phyloP scores from a whole-genome alignment of 805 yeast genomes.

The Saccharomycopsis sp. region DNA sequence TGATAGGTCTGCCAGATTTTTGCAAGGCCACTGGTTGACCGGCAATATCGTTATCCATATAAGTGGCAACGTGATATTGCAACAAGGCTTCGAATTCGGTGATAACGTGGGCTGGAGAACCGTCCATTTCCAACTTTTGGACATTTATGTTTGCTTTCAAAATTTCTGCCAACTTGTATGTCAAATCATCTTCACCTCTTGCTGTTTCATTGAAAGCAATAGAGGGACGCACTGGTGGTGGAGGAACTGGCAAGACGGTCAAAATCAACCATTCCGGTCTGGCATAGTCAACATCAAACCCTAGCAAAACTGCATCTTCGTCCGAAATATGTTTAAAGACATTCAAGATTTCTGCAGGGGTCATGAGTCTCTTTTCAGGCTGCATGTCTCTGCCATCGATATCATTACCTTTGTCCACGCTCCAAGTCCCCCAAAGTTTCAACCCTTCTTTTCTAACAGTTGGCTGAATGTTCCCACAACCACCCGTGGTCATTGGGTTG shows the following conservation, averaged over 20 bases:
- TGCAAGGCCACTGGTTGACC: conserved; percentile 99
- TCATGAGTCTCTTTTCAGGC: conserved; percentile 83
- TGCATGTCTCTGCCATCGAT: conserved; percentile 85
- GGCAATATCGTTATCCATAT: conserved; percentile 99
- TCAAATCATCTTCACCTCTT: conserved; percentile 98
- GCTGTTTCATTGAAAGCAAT: conserved; percentile 97
- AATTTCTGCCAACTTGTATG: conserved; percentile 94
- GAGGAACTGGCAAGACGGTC: conserved; percentile 98
- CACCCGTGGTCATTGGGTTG: conserved; percentile 64
- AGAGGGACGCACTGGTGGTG: conserved; percentile 98
- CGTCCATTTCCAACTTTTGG: conserved; percentile 96
- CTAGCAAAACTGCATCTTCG: conserved; percentile 73
- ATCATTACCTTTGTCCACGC: conserved; percentile 62
- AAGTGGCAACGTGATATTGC: conserved; percentile 97
- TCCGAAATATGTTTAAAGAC: conserved; percentile 86
- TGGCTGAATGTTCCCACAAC: conserved; percentile 97
- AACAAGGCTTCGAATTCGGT: conserved; percentile 91
- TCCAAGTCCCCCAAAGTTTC: conserved; percentile 98
- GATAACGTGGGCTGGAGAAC: conserved; percentile 97
- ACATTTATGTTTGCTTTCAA: conserved; percentile 94
- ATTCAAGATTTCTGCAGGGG: conserved; percentile 81
- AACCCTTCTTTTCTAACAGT: conserved; percentile 92
- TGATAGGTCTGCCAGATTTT: conserved; percentile 97
- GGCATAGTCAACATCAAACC: conserved; percentile 91
- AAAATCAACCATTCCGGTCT: conserved; percentile 98